Percentiles rank a stretch among this genome's conserved stretches.
phyloP scores from a whole-genome alignment of 768 basidiomycete species.

The Pulveroboletus sp. region DNA sequence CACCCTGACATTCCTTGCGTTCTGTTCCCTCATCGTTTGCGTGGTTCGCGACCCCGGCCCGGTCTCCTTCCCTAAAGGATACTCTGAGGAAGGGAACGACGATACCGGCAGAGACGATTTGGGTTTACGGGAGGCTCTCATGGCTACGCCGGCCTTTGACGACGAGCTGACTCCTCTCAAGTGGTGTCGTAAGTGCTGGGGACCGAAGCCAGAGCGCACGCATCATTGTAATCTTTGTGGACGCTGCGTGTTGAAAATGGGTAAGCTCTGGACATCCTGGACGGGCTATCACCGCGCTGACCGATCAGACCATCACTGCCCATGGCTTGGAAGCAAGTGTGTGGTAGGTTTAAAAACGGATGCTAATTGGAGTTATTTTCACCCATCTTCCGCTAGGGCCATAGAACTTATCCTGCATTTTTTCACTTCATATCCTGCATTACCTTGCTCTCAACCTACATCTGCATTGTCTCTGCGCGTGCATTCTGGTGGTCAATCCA shows the following conservation, averaged over 20 bases:
- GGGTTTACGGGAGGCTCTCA: constrained; percentile 57
- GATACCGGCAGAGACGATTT: constrained; percentile 38
- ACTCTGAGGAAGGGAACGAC: constrained; percentile 25
- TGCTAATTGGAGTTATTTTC: neutral
- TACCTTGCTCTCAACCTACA: constrained; percentile 58
- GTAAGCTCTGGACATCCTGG: constrained; percentile 36
- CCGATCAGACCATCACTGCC: constrained; percentile 75
- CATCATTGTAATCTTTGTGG: constrained; percentile 76
- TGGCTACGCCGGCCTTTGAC: constrained; percentile 45
- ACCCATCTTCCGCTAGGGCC: constrained; percentile 45
- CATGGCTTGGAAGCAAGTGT: constrained; percentile 75
- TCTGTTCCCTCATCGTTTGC: constrained; percentile 70
- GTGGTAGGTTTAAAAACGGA: constrained; percentile 45
- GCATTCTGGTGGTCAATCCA: constrained; percentile 63
- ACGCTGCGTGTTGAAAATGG: constrained; percentile 82
- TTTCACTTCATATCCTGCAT: constrained; percentile 69
- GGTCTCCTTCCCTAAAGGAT: constrained; percentile 29
- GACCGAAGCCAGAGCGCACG: constrained; percentile 71
- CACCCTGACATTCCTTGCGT: constrained; percentile 60
- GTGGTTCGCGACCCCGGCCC: constrained; percentile 73
- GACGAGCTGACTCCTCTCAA: constrained; percentile 52
- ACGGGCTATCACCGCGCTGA: constrained; percentile 3
- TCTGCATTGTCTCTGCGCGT: constrained; percentile 46
- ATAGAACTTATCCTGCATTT: constrained; percentile 81
- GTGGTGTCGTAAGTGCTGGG: constrained; percentile 80